phyloP scores from a whole-genome alignment of 2,329 filamentous ascomycete genomes.

The Mycosphaerella arachidis region DNA sequence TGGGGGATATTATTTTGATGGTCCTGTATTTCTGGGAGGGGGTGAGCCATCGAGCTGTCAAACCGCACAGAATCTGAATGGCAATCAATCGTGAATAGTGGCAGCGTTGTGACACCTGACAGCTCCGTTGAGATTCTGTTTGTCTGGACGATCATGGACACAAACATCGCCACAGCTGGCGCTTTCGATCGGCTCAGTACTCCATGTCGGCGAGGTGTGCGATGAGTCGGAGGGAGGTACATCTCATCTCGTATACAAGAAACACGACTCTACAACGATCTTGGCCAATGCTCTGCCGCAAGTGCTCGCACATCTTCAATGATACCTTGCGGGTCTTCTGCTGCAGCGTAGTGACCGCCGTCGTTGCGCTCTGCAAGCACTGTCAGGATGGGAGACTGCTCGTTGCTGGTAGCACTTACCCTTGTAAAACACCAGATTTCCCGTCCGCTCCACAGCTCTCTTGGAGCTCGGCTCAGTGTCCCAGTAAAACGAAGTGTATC shows the following conservation, averaged over 20 bases:
- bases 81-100: background rate
- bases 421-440: constrained; percentile 37
- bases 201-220: too few relatives aligned
- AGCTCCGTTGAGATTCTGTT: background rate
- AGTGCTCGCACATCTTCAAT: constrained; percentile 16
- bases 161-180: background rate
- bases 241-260: too few relatives aligned
- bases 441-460: constrained; percentile 34
- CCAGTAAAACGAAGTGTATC: constrained; percentile 36
- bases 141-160: background rate
- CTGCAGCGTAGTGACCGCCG: constrained; percentile 28
- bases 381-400: background rate
- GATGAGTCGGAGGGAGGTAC: too few relatives aligned
- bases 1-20: background rate
- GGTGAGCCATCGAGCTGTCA: background rate
- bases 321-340: constrained; percentile 30
- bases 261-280: background rate
- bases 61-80: background rate
- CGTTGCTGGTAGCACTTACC: constrained; percentile 3
- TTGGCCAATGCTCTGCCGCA: constrained; percentile 15
- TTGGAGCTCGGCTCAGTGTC: constrained; percentile 36
- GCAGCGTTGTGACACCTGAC: background rate
- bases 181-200: background rate
- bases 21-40: background rate
- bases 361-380: constrained; percentile 17